Evolutionary conservation across 73 alveolate genomes (phyloP), one percentile per base, ranked within the genome.

Genomic region (Paramecium octaurelia): DNA sequence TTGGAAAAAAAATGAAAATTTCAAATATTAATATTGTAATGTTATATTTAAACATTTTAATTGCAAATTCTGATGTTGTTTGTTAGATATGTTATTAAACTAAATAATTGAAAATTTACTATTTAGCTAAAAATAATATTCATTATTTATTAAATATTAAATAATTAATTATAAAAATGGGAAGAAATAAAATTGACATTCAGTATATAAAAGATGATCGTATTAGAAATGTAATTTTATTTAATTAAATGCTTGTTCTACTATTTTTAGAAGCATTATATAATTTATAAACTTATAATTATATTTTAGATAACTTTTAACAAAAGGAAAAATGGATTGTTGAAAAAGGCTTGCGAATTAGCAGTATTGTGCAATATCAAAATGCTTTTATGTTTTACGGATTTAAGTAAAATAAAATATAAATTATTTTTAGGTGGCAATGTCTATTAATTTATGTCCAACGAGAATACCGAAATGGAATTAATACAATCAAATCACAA

Each of bases 281-380:
- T 88, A 20, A 38, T 29, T 58, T 5, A 29, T 60, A 23, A 64
- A 64, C 84, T 34, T 46, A 31, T 58, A 16, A 46, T 48, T 10
- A 59, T 87, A 59, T 69, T 16, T 46, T 71, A 89, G 94, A 89
- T 89, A 8, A 89, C 94, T 40, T 89, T 89, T 83, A 89, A 89
- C 54, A 89, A 89, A 35, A 70, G 94, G 34, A 89, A 89, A 73
- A 89, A 83, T 27, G 94, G 94, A 18, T 50, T 89, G 43, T 85
- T 89, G 12, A 89, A 89, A 34, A 89, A 89, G 59, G 94, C 94
- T 2, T 77, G 92, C 73, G 94, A 89, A 89, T 83, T 89, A 29
- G 73, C 94, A 31, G 76, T 89, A 70, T 73, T 89, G 27, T 89
- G 94, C 85, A 89, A 89, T 71, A 64, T 89, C 8, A 46, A 89